Evolutionary conservation across 23 red algal genomes (phyloP), one percentile per base, ranked within the genome.

Genomic region (Pyropia yezoensis): DNA sequence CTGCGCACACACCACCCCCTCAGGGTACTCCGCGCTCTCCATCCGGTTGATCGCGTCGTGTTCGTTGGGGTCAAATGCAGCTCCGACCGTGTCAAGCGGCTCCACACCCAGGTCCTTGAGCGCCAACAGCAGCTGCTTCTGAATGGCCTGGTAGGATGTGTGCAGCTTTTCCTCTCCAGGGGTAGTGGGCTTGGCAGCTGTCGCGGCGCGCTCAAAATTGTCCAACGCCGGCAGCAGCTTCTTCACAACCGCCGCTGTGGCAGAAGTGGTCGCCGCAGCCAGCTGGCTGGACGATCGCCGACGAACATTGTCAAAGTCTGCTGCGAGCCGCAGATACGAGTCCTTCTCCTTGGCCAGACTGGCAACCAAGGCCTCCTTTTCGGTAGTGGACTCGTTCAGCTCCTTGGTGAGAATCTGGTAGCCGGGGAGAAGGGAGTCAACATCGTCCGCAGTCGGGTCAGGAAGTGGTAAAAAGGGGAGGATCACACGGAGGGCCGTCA

Each of bases 261-360:
- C 76, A 26, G 62, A 59, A 25, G 57, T 56, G 49, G 62, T 80
- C 50, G 77, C 62, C 27, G 69, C 73, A 23, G 67, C 62, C 66
- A 88, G 71, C 57, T 96, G 85, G 28, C 64, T 74, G 47, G 75
- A 61, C n/a, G 75, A 73, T 27, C 91, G 58, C 57, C 86, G 73
- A 24, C 91, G 67, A 55, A 85, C 90, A 54, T 96, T 96, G 33
- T 96, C 91, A 80, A 89, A 96, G 61, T 96, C 91, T 27, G 91
- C 91, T 8, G 78, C 78, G n/a, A 96, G 56, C 8, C 91, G 91
- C 57, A 96, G 52, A 27, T 84, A 88, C 39, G 57, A 68, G n/a
- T 78, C 77, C 53, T 88, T 88, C 66, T 96, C 79, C n/a, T 47
- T 72, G 24, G 83, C 62, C 9, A 83, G 14, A 2, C 56, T 79